Conservation (phyloP, 257 asterid genomes). For the Solanum neorickii region DNA sequence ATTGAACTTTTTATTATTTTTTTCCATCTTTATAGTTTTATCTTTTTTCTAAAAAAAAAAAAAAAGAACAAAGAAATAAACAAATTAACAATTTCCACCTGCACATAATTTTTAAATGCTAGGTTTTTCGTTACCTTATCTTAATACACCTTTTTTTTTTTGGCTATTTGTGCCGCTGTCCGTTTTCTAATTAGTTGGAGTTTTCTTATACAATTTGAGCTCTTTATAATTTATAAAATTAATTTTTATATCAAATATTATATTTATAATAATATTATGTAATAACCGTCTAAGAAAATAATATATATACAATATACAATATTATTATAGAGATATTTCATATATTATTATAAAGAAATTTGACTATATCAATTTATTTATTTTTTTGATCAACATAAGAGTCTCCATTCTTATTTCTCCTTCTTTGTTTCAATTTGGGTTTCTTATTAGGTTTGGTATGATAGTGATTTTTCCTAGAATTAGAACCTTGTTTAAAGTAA, state of each 20-base stretch:
- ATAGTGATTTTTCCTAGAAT: background rate
- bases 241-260: background rate
- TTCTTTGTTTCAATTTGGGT: background rate
- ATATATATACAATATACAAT: no score
- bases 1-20: background rate
- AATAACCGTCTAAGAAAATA: background rate
- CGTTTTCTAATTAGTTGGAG: background rate
- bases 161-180: background rate
- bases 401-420: background rate
- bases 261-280: background rate
- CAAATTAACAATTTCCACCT: background rate
- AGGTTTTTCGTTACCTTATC: background rate
- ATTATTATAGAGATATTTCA: no score
- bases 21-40: no score
- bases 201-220: background rate
- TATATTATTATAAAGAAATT: no score
- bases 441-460: background rate
- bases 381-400: background rate
- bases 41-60: background rate
- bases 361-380: accelerated
- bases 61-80: background rate
- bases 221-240: no score
- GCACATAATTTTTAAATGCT: background rate
- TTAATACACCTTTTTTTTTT: background rate
- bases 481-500: background rate